Evolutionary conservation across 1,139 yeast genomes (phyloP).

Genomic region (Nakaseomyces sp.): DNA sequence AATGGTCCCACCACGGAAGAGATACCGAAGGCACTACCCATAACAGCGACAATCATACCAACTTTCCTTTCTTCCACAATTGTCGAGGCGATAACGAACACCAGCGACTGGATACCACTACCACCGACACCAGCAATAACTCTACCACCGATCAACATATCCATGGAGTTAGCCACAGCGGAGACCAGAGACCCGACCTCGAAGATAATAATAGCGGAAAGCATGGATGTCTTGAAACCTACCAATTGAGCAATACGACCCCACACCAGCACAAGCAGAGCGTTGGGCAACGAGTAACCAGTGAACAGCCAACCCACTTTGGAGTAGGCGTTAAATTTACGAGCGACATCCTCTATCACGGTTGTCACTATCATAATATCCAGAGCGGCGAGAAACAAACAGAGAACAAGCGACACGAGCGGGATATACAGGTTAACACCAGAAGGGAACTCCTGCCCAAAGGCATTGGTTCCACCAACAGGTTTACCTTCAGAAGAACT

Average conservation of each 20-base stretch:
- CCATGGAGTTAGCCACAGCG: conserved; percentile 49
- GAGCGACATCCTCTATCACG: conserved; percentile 46
- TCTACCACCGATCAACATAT: conserved; percentile 60
- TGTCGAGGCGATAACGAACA: conserved; percentile 51
- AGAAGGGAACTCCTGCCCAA: neutral
- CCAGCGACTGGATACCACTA: conserved; percentile 57
- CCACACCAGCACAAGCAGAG: conserved; percentile 50
- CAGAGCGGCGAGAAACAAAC: conserved; percentile 53
- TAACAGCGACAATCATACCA: conserved; percentile 41
- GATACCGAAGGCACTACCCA: conserved; percentile 47
- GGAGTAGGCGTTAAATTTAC: conserved; percentile 44
- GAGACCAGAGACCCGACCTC: conserved; percentile 56
- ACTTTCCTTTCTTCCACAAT: conserved; percentile 52
- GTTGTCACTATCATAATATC: conserved; percentile 64
- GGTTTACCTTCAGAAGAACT: too few relatives aligned
- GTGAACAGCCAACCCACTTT: conserved; percentile 55
- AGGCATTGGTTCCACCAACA: neutral
- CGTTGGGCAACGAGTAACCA: conserved; percentile 53
- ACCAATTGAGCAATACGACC: conserved; percentile 53
- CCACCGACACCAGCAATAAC: conserved; percentile 68
- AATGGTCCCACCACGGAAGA: conserved; percentile 59
- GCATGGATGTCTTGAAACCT: conserved; percentile 49
- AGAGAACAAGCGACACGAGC: conserved; percentile 38
- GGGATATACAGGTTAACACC: conserved; percentile 25
- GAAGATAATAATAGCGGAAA: conserved; percentile 45